Conservation (phyloP, 129 eudicot species). For the carrot (Daucus carota) region DH1_v3.0 NC_030385.2:33226001-33226500, state of each 20-base stretch:
- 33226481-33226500: not conserved
- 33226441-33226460: too few relatives aligned
- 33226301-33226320: not conserved
- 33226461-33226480: not conserved
- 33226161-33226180: slow-evolving; percentile 19
- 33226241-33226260: too few relatives aligned
- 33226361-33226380: not conserved
- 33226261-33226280: too few relatives aligned
- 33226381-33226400: too few relatives aligned
- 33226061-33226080: slow-evolving; percentile 11
- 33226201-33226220: too few relatives aligned
- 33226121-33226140: not conserved
- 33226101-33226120: slow-evolving; percentile 12
- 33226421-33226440: too few relatives aligned
- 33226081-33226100: slow-evolving; percentile 15
- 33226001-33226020: too few relatives aligned
- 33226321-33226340: not conserved
- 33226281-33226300: not conserved
- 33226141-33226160: slow-evolving; percentile 6
- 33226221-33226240: too few relatives aligned
- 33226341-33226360: not conserved
- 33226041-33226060: not conserved
- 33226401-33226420: not conserved
- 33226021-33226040: not conserved
- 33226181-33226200: slow-evolving; percentile 8